Evolutionary conservation across 1,284 basidiomycete genomes (phyloP), one percentile per base, ranked within the genome.

Genomic region (Takashimella tepidaria): DNA sequence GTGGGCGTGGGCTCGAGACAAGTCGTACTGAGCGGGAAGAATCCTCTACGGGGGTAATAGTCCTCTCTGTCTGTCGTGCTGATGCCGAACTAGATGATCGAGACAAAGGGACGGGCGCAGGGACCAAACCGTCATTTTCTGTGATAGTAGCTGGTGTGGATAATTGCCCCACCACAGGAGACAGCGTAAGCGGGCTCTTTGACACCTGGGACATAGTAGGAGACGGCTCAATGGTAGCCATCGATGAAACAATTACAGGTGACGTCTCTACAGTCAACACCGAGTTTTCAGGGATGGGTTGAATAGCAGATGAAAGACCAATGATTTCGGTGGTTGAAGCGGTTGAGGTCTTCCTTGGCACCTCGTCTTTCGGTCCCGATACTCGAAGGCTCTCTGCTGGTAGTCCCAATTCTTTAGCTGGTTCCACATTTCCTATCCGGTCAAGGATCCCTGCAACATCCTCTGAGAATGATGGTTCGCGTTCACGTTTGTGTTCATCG

Each of bases 391-490:
- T 68, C 23, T 64, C 61, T 8, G 64, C 62, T 3, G 69, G 60
- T 3, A 71, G 53, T 11, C 71, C 69, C 6, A 73, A 49, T 50
- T 70, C 71, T 47, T 49, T 55, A 0, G 68, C 67, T 3, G 66
- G 62, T 11, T 67, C 58, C 16, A 56, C 54, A 37, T 67, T 62
- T 0, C 69, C 67, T 41, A 70, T 67, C 16, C 58, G 48, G 12
- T 67, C 68, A 16, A 73, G 50, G 52, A 69, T 66, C 3, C 64
- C 69, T n/a, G 61, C 63, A 24, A 76, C 68, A 47, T 73, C 68
- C 50, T 69, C 61, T 11, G 64, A 64, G 62, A 73, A 73, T 25
- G 64, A 69, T 13, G 58, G 31, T 16, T 37, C 31, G 31, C 31
- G 31, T 16, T 37, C 31, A 16, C 31, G 31, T 16, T 37, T 37